phyloP scores from a whole-genome alignment of 805 yeast genomes.

The Pichia scutulata region DNA sequence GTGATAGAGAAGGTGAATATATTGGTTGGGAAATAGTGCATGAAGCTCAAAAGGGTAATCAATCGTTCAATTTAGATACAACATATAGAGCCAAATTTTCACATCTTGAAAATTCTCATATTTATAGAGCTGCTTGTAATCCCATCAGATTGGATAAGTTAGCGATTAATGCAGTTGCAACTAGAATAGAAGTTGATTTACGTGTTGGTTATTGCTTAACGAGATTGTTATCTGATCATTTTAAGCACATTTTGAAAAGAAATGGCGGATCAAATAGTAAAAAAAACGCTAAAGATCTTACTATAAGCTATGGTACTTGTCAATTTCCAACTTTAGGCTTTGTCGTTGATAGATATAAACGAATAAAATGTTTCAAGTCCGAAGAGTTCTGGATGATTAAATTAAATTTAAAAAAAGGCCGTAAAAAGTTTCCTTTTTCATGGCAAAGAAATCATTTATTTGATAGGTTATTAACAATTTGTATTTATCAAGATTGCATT shows the following conservation, averaged over 20 bases:
- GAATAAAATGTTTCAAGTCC: conserved; percentile 62
- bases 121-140: conserved; percentile 62
- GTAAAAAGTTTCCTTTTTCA: conserved; percentile 35
- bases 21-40: conserved; percentile 78
- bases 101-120: conserved; percentile 72
- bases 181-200: conserved; percentile 81
- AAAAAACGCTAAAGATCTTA: conserved; percentile 7
- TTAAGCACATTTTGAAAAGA: conserved; percentile 29
- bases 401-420: conserved; percentile 40
- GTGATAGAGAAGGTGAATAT: conserved; percentile 94
- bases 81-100: conserved; percentile 79
- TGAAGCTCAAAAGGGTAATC: conserved; percentile 53
- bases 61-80: conserved; percentile 36
- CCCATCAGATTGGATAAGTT: conserved; percentile 58
- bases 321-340: conserved; percentile 97
- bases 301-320: conserved; percentile 81
- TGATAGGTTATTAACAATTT: conserved; percentile 58
- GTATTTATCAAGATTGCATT: conserved; percentile 64
- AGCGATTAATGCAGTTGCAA: conserved; percentile 76
- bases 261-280: conserved; percentile 11
- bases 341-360: conserved; percentile 81
- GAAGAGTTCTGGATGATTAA: conserved; percentile 78
- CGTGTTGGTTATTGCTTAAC: conserved; percentile 89
- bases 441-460: conserved; percentile 73
- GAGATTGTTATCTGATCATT: conserved; percentile 57